Base-by-base conservation (phyloP, 2,329 filamentous ascomycete species). In the Eurotiales sp. region DNA sequence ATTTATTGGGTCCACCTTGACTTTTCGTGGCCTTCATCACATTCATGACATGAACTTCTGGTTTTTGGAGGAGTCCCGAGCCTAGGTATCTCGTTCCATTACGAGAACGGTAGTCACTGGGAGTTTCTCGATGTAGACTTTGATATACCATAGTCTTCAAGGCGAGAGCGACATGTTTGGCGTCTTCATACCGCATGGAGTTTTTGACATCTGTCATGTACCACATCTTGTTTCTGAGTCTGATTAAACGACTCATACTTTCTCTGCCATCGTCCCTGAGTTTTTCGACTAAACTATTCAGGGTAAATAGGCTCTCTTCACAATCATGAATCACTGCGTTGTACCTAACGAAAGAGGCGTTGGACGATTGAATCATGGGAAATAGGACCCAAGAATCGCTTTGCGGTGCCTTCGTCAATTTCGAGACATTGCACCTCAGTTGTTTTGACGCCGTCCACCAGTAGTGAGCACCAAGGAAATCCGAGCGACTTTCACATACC, bases 211-310 rank as follows among this genome's bases (percentile, higher is more conserved):
- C 90, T 1, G 88, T 92, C 54, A 93, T 88, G 66, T 95, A 99
- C 93, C 93, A 99, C 88, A 97, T 96, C 76, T 97, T 97, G 67
- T 96, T 88, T 37, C 93, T 83, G 34, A 96, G 77, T 19, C 86
- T 84, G 52, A 85, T 82, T 32, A 93, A 77, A 4, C 83, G 82
- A 53, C 78, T 77, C 78, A 89, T 87, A 81, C 90, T 88, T 4
- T 82, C 78, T 36, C 90, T 86, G 30, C 91, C 85, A 11, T 83
- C 79, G 2, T 78, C 80, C 60, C 92, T 88, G 43, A 90, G 84
- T 3, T 87, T 82, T 61, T 90, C 87, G 61, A 92, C 85, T 21
- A 86, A 89, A 59, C 90, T 87, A 63, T 90, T 90, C 17, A 95
- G 77, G 82, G 87, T 90, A 11, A 91, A 83, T 27, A 92, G 81